phyloP scores from a whole-genome alignment of 2,329 filamentous ascomycete genomes.

The Claviceps pusilla region DNA sequence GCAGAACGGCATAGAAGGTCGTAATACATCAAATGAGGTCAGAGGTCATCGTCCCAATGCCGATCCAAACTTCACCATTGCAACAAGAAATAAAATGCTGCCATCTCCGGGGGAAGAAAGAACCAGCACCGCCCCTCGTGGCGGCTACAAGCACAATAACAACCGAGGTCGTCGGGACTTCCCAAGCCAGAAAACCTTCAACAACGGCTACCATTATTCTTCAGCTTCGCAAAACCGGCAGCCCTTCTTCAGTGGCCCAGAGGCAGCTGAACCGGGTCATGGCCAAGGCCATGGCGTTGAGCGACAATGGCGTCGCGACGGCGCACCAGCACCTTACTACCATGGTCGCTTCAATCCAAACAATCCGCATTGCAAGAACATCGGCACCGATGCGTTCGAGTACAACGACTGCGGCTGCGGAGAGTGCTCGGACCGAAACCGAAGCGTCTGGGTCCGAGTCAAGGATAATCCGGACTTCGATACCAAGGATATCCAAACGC shows the following conservation, averaged over 20 bases:
- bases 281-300: not conserved
- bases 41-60: not conserved
- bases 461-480: slow-evolving; percentile 3
- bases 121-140: not conserved
- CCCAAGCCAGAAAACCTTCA: not conserved
- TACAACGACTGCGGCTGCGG: slow-evolving; percentile 18
- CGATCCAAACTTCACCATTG: not conserved
- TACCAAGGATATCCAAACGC: slow-evolving; percentile 12
- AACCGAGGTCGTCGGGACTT: not conserved
- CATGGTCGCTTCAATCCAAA: not conserved
- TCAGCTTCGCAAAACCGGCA: not conserved
- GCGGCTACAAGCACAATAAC: not conserved
- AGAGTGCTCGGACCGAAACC: slow-evolving; percentile 16
- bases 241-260: not conserved
- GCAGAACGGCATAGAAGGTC: not conserved
- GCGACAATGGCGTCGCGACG: not conserved
- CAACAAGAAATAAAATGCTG: not conserved
- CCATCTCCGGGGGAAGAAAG: not conserved
- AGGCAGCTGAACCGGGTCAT: not conserved
- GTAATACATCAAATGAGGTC: not conserved
- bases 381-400: slow-evolving; percentile 4
- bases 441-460: slow-evolving; percentile 16
- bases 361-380: slow-evolving; percentile 9
- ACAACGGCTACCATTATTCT: not conserved
- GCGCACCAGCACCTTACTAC: not conserved